A percentile compares a stretch with the other conserved stretches of the same genome.
These are phyloP conservation scores for Leptographium galeiforme DNA, from an alignment of 2,329 filamentous ascomycete species.

Conservation along the genomic window DNA sequence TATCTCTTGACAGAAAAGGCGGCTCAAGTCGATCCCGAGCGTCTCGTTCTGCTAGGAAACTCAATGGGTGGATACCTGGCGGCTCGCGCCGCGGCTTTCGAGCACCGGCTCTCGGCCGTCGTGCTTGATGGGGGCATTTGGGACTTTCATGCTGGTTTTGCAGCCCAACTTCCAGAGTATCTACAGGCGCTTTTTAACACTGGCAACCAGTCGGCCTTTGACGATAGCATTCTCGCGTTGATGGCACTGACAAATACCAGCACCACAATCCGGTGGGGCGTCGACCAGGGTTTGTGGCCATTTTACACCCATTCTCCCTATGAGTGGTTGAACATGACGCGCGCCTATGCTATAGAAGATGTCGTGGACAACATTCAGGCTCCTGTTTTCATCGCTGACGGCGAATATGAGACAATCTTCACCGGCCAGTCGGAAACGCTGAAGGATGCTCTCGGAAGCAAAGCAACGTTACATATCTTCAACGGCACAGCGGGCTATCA, in stretches of 20 bases:
- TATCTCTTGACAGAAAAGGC: constrained; percentile 14
- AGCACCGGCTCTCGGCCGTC: constrained; percentile 25
- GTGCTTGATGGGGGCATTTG: constrained; percentile 26
- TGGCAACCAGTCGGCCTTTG: constrained; percentile 1
- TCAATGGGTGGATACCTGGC: constrained; percentile 28
- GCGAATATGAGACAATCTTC: background rate
- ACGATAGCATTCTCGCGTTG: background rate
- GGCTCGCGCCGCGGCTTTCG: constrained; percentile 27
- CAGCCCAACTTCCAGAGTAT: background rate
- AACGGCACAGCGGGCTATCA: constrained; percentile 2
- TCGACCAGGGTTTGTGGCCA: constrained; percentile 2
- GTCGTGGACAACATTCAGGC: background rate
- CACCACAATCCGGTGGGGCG: background rate
- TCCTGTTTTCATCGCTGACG: constrained; percentile 2
- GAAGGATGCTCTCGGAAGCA: background rate
- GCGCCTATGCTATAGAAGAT: background rate
- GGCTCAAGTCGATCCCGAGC: constrained; percentile 17
- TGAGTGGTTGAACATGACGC: background rate
- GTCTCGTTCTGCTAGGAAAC: constrained; percentile 25
- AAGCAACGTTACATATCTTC: constrained; percentile 1
- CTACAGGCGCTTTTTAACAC: background rate
- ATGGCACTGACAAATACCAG: background rate
- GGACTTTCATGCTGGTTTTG: constrained; percentile 11
- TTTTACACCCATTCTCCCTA: constrained; percentile 2
- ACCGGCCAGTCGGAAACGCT: background rate